Percentiles rank a stretch among this genome's conserved stretches.
phyloP scores from a whole-genome alignment of 1,139 yeast species.

The Saccharomyces hybrid region DNA sequence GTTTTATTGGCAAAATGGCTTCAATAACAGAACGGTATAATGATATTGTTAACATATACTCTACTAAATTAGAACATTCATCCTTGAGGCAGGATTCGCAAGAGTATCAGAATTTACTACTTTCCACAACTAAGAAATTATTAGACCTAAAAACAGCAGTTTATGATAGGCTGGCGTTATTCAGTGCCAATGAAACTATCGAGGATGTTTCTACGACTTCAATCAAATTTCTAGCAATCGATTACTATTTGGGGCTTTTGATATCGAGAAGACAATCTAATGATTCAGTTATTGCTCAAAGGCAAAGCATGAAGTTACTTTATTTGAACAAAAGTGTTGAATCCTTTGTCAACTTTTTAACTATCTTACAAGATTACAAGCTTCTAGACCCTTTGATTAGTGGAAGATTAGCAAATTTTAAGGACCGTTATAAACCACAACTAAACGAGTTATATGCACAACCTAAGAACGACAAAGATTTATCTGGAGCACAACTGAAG shows the following conservation, averaged over 20 bases:
- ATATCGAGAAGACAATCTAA: constrained; percentile 29
- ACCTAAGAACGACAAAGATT: constrained; percentile 17
- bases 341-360: constrained; percentile 41
- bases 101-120: constrained; percentile 30
- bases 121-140: constrained; percentile 23
- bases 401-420: constrained; percentile 37
- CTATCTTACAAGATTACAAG: constrained; percentile 37
- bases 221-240: constrained; percentile 46
- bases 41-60: constrained; percentile 12
- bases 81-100: constrained; percentile 31
- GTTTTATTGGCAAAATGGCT: constrained; percentile 6
- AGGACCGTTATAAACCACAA: constrained; percentile 38
- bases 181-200: constrained; percentile 53
- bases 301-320: constrained; percentile 32
- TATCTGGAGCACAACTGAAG: constrained; percentile 43
- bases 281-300: constrained; percentile 7
- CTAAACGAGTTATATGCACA: constrained; percentile 33
- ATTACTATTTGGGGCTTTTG: constrained; percentile 43
- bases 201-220: constrained; percentile 52
- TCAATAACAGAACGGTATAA: constrained; percentile 17
- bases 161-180: constrained; percentile 36
- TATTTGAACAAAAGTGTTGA: constrained; percentile 40
- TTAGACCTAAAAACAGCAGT: constrained; percentile 32
- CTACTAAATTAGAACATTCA: constrained; percentile 13
- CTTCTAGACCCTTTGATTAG: constrained; percentile 38